phyloP scores from a whole-genome alignment of 371 early-diverging fungal genomes.

The Mucor sp. region DNA sequence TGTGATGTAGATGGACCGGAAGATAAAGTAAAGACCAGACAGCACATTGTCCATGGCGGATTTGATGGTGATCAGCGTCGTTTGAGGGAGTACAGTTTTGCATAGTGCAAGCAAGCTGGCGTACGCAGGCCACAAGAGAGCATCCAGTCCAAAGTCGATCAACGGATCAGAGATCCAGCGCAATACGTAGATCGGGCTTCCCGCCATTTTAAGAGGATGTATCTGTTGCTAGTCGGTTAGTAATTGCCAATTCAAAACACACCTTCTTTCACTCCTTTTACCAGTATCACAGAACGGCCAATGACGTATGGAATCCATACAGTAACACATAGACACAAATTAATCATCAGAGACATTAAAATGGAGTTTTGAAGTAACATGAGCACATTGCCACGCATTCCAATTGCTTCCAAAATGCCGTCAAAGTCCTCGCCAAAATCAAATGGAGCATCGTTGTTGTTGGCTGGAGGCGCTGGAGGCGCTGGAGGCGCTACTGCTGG shows the following conservation, averaged over 20 bases:
- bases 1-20: constrained; percentile 11
- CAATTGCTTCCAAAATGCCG: constrained; percentile 83
- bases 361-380: constrained; percentile 73
- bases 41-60: neutral
- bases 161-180: constrained; percentile 51
- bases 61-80: neutral
- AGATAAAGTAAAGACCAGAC: constrained; percentile 2
- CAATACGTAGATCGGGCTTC: constrained; percentile 46
- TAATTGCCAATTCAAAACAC: neutral
- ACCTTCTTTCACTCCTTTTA: constrained; percentile 2
- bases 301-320: constrained; percentile 77
- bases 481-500: neutral
- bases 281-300: constrained; percentile 55
- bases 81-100: neutral
- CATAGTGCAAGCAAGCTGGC: neutral
- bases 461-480: neutral
- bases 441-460: constrained; percentile 30
- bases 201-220: constrained; percentile 49
- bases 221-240: constrained; percentile 21
- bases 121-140: neutral
- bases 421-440: constrained; percentile 68
- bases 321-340: constrained; percentile 67
- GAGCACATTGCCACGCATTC: constrained; percentile 78
- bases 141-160: constrained; percentile 53
- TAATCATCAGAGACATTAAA: constrained; percentile 72